A percentile compares a stretch with the other conserved stretches of the same genome.
Evolutionary conservation across 208 protist genomes (phyloP).

Genomic region (Naegleria fowleri): DNA sequence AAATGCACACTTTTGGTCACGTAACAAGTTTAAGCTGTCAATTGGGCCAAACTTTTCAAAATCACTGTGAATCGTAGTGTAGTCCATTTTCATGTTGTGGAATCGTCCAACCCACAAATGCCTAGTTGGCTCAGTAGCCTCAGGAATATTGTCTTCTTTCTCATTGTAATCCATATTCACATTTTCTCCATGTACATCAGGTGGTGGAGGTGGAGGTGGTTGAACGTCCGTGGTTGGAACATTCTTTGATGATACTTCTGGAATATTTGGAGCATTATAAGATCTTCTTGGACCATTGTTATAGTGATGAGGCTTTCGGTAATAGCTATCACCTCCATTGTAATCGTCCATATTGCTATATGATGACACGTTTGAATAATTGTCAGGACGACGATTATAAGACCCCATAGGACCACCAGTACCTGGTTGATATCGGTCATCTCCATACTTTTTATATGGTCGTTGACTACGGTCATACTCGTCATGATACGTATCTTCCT

Average conservation of each 20-base stretch:
- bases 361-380: not conserved
- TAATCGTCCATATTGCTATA: not conserved
- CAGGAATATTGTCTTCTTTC: not conserved
- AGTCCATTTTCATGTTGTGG: not conserved
- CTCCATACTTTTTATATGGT: not conserved
- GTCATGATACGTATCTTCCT: not conserved
- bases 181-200: not conserved
- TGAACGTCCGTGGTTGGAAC: not conserved
- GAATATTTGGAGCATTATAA: not conserved
- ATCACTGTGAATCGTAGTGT: not conserved
- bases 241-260: not conserved
- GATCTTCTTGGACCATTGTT: not conserved
- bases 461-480: not conserved
- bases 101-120: conserved; percentile 21
- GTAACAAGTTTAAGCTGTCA: not conserved
- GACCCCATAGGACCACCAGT: not conserved
- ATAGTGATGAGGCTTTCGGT: not conserved
- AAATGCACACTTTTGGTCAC: conserved; percentile 23
- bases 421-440: not conserved
- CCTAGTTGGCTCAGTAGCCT: not conserved
- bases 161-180: not conserved
- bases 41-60: conserved; percentile 7
- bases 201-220: not conserved
- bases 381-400: not conserved
- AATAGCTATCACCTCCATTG: not conserved